phyloP scores from a whole-genome alignment of 2,329 filamentous ascomycete species.

The Pestalotiopsis sp. region DNA sequence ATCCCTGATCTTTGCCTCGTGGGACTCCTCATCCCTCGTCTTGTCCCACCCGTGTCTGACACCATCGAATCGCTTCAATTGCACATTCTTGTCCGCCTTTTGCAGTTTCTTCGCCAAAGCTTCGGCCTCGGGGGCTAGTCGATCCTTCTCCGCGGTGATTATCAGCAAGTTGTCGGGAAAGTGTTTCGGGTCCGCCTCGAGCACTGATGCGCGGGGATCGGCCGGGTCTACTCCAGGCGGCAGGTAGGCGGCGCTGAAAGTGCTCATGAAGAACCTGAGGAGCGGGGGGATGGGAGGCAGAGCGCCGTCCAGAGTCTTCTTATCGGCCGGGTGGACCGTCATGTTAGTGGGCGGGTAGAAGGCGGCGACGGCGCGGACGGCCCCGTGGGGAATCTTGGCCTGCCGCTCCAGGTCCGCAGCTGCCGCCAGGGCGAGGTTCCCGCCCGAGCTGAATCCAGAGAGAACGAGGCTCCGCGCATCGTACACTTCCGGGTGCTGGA shows the following conservation, averaged over 20 bases:
- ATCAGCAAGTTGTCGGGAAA: constrained; percentile 27
- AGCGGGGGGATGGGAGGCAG: constrained; percentile 14
- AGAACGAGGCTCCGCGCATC: constrained; percentile 41
- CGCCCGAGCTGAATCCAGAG: constrained; percentile 51
- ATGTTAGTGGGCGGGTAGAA: constrained; percentile 45
- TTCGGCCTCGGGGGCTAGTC: constrained; percentile 37
- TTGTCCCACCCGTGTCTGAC: neutral
- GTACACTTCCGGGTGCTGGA: constrained; percentile 29
- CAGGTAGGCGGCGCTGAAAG: constrained; percentile 39
- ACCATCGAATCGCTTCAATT: neutral
- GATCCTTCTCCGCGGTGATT: constrained; percentile 38
- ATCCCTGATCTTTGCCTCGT: neutral
- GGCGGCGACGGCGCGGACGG: constrained; percentile 51
- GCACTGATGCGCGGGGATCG: constrained; percentile 38
- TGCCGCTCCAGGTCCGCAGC: constrained; percentile 15
- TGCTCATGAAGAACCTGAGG: constrained; percentile 15
- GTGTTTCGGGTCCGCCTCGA: constrained; percentile 25
- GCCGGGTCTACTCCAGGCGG: constrained; percentile 27
- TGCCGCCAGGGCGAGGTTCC: constrained; percentile 42
- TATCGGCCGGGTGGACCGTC: constrained; percentile 28
- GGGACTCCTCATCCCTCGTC: neutral
- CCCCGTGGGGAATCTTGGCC: constrained; percentile 38
- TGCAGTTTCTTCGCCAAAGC: constrained; percentile 29
- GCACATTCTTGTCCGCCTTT: neutral
- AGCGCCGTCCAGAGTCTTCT: constrained; percentile 27